Evolutionary conservation across 768 basidiomycete species (phyloP).

Genomic region (Leccinellum albellum): DNA sequence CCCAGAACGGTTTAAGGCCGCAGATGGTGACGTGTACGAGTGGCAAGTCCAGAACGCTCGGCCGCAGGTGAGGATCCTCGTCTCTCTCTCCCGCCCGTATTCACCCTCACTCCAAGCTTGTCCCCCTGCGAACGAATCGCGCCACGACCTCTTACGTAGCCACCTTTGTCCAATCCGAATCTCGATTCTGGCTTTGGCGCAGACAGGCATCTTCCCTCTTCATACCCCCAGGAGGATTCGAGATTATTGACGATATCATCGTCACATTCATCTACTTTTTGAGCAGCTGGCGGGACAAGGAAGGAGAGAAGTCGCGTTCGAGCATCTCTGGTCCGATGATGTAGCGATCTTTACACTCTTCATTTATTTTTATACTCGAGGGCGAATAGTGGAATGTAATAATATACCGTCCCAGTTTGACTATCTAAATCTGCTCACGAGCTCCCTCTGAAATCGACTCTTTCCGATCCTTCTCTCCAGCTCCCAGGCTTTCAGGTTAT

Average conservation of each 20-base stretch:
- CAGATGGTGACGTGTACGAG: slow-evolving; percentile 22
- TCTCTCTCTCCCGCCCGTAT: background rate
- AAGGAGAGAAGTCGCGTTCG: slow-evolving; percentile 10
- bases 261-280: slow-evolving; percentile 37
- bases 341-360: background rate
- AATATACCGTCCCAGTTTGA: background rate
- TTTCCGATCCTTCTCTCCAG: slow-evolving; percentile 20
- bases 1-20: slow-evolving; percentile 25
- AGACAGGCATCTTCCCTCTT: slow-evolving; percentile 22
- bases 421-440: slow-evolving; percentile 14
- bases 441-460: slow-evolving; percentile 2
- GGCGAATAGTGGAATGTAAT: background rate
- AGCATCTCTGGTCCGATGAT: slow-evolving; percentile 2
- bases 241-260: slow-evolving; percentile 34
- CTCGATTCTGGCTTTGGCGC: slow-evolving; percentile 11
- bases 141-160: slow-evolving; percentile 19
- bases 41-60: slow-evolving; percentile 26
- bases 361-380: background rate
- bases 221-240: slow-evolving; percentile 26
- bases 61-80: slow-evolving; percentile 19
- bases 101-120: slow-evolving; percentile 17
- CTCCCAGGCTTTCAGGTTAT: slow-evolving; percentile 3
- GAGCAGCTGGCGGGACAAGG: slow-evolving; percentile 26
- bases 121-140: slow-evolving; percentile 13
- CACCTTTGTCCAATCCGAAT: slow-evolving; percentile 23